Conservation (phyloP, 1,139 yeast genomes). For the Sugiyamaella japonica region DNA sequence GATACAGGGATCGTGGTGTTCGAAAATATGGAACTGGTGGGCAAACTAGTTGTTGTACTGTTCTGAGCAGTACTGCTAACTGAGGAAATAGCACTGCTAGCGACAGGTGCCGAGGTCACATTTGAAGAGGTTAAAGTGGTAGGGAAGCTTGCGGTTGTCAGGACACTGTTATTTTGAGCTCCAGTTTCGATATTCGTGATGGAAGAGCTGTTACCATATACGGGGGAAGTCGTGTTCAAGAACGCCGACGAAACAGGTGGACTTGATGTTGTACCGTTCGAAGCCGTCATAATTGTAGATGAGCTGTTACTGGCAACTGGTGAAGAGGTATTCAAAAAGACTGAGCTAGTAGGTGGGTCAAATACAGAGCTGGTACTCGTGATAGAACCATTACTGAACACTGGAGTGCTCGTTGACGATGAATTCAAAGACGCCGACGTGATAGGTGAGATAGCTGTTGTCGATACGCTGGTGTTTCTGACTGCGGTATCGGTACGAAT, state of each 20-base stretch:
- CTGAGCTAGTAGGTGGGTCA: not conserved
- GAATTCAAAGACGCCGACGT: not conserved
- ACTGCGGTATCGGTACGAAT: not conserved
- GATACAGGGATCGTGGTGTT: too few relatives aligned
- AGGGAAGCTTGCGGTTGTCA: not conserved
- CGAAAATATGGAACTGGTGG: too few relatives aligned
- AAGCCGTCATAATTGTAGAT: not conserved
- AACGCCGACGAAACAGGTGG: not conserved
- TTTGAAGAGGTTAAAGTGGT: not conserved
- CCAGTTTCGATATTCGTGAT: not conserved
- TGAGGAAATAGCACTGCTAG: too few relatives aligned
- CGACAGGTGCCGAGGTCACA: not conserved
- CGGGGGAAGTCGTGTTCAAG: not conserved
- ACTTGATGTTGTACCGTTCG: not conserved
- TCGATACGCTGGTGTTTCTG: not conserved
- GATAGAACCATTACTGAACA: not conserved
- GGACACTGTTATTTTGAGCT: not conserved
- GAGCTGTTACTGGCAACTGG: not conserved
- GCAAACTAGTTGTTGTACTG: not conserved
- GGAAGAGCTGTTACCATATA: not conserved
- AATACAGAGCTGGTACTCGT: not conserved
- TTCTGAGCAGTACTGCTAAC: not conserved
- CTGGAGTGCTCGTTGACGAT: not conserved
- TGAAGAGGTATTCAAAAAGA: not conserved
- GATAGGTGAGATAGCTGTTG: not conserved